These are phyloP conservation scores for Senna tora DNA, from an alignment of 306 rosid genomes.

Conservation along the genomic window DNA sequence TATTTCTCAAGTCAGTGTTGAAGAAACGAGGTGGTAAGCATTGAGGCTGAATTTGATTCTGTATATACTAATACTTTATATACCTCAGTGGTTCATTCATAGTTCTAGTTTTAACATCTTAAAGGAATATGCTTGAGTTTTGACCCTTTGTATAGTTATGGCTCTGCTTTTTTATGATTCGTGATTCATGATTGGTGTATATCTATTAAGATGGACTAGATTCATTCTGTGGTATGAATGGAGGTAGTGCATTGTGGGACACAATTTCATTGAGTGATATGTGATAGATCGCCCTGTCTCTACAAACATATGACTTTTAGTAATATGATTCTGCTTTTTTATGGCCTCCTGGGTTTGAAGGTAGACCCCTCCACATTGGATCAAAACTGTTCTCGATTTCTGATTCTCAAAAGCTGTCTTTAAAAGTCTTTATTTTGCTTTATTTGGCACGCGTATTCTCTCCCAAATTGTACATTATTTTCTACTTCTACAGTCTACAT, in stretches of 20 bases:
- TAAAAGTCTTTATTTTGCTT: neutral
- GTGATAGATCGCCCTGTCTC: constrained; percentile 39
- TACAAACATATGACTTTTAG: constrained; percentile 15
- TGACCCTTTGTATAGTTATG: constrained; percentile 42
- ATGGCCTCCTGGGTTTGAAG: neutral
- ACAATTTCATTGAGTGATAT: constrained; percentile 28
- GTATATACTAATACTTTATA: constrained; percentile 8
- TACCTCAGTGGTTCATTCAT: constrained; percentile 31
- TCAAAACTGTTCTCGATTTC: neutral
- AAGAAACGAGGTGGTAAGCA: constrained; percentile 63
- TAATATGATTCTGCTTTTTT: neutral
- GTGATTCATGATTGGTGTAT: constrained; percentile 13
- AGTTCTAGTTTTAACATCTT: constrained; percentile 37
- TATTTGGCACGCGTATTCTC: constrained; percentile 22
- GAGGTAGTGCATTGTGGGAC: constrained; percentile 31
- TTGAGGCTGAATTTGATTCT: constrained; percentile 38
- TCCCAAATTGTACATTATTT: constrained; percentile 1
- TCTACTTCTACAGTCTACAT: neutral
- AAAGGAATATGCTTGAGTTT: constrained; percentile 37
- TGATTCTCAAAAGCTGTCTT: neutral
- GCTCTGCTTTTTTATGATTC: no score
- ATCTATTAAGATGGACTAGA: constrained; percentile 10
- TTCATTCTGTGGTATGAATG: constrained; percentile 39
- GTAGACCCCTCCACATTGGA: constrained; percentile 16
- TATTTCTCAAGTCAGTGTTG: constrained; percentile 56